Base-by-base conservation (phyloP, 2,329 filamentous ascomycete genomes). In the Penicillium occitanis region DNA sequence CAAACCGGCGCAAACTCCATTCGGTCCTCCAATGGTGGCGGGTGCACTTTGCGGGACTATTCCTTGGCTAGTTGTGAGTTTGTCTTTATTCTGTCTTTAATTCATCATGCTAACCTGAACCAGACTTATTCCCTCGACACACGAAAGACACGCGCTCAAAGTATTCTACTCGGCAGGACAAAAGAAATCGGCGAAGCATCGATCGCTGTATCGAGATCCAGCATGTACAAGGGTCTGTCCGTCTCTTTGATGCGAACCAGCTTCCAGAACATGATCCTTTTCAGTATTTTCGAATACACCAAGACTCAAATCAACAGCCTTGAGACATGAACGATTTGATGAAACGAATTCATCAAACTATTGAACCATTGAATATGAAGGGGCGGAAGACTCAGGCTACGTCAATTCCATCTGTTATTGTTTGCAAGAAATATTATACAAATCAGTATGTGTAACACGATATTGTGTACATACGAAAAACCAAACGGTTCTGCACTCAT, bases 101-200 rank as follows among this genome's bases (percentile, higher is more conserved):
- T 19, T 19, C 19, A 19, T 19, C 19, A 19, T 19, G 19, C 19
- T 68, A n/a, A 67, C 51, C 30, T 33, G 10, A 28, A 11, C 33
- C 58, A 82, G 80, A 83, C 81, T 3, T 83, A 83, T 67, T 79
- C 80, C 0, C 76, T 83, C 11, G 81, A 83, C 67, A 82, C 81
- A 2, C 78, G 79, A 66, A 83, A 83, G 70, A 83, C 81, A n/a
- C 81, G 80, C 17, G 79, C 79, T 0, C 81, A 83, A 69, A 82
- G 80, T 62, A 77, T 81, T 48, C 73, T 83, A 8, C 75, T 83
- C 13, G 79, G 79, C 13, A 78, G 79, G 65, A 68, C 75, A 35
- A 78, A 77, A 61, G 78, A 81, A 67, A 74, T 80, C 48, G 78
- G 77, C 22, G 78, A 80, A 68, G 76, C 79, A 5, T 76, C 77